Evolutionary conservation across 2,329 filamentous ascomycete species (phyloP).

Genomic region (Mycosphaerella arachidis): DNA sequence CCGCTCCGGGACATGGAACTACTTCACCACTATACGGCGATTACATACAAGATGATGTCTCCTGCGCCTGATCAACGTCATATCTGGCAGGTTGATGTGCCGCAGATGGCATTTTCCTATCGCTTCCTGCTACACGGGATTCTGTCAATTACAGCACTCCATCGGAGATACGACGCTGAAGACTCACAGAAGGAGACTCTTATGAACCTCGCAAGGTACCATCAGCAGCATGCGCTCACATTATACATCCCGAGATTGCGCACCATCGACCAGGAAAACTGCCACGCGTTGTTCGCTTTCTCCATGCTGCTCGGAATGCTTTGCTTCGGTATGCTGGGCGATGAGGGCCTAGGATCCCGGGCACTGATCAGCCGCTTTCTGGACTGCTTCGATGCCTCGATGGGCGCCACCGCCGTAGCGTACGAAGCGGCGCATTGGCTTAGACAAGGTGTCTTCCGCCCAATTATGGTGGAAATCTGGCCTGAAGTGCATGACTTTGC

Average conservation of each 20-base stretch:
- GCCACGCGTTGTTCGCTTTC: slow-evolving; percentile 22
- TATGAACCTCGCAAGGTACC: slow-evolving; percentile 20
- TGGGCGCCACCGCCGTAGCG: slow-evolving; percentile 17
- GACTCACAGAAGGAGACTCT: slow-evolving; percentile 7
- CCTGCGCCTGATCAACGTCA: slow-evolving; percentile 5
- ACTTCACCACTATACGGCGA: slow-evolving; percentile 22
- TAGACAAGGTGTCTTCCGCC: slow-evolving; percentile 4
- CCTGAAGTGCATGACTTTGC: slow-evolving; percentile 10
- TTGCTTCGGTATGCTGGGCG: slow-evolving; percentile 17
- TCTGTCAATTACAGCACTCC: slow-evolving; percentile 15
- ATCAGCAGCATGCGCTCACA: slow-evolving; percentile 22
- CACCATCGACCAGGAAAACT: slow-evolving; percentile 20
- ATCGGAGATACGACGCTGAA: slow-evolving; percentile 13
- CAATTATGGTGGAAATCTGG: slow-evolving; percentile 9
- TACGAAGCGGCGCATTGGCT: slow-evolving; percentile 13
- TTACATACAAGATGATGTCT: slow-evolving; percentile 15
- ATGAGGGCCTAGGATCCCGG: slow-evolving; percentile 4
- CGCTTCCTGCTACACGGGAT: slow-evolving; percentile 21
- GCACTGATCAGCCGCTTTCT: slow-evolving; percentile 12
- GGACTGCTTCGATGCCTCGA: slow-evolving; percentile 18
- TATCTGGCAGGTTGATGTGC: slow-evolving; percentile 16
- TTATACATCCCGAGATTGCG: slow-evolving; percentile 21
- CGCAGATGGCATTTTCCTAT: slow-evolving; percentile 16
- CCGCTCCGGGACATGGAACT: slow-evolving; percentile 23
- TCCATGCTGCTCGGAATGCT: slow-evolving; percentile 14